A percentile compares a stretch with the other conserved stretches of the same genome.
Conservation (phyloP, 2,329 filamentous ascomycete genomes). For the Penicillium nordicum region DNA sequence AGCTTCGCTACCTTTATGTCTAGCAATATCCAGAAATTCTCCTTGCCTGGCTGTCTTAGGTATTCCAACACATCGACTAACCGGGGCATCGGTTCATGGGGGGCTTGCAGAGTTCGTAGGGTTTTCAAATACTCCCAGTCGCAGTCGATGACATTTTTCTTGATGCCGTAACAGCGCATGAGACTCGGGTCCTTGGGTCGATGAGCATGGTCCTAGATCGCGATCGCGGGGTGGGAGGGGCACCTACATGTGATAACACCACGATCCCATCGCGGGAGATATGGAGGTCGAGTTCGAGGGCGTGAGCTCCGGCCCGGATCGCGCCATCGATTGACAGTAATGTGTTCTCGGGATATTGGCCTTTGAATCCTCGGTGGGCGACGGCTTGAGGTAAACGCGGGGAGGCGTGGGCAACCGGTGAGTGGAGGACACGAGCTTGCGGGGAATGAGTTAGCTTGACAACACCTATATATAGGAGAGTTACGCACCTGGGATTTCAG, state of each 20-base stretch:
- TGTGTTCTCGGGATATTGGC: conserved; percentile 78
- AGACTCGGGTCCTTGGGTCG: conserved; percentile 66
- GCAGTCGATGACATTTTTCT: conserved; percentile 69
- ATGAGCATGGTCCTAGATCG: conserved; percentile 2
- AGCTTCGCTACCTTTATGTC: conserved; percentile 71
- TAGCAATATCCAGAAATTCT: conserved; percentile 74
- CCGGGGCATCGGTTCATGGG: conserved; percentile 69
- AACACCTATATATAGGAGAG: background rate
- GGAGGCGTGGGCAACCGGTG: background rate
- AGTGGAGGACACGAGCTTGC: conserved; percentile 16
- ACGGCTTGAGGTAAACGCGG: conserved; percentile 35
- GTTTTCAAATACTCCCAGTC: conserved; percentile 70
- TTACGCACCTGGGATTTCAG: conserved; percentile 10
- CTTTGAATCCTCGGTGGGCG: conserved; percentile 56
- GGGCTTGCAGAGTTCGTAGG: conserved; percentile 64
- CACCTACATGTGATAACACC: conserved; percentile 72
- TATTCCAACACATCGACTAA: conserved; percentile 72
- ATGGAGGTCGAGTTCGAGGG: conserved; percentile 85
- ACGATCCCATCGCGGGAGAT: conserved; percentile 78
- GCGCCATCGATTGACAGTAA: conserved; percentile 74
- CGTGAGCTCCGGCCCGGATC: conserved; percentile 70
- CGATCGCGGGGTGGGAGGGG: background rate
- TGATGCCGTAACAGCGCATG: conserved; percentile 76
- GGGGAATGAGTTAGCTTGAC: conserved; percentile 1
- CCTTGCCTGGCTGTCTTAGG: conserved; percentile 60